Evolutionary conservation across 805 yeast species (phyloP).

Genomic region (Lachancea sp.): DNA sequence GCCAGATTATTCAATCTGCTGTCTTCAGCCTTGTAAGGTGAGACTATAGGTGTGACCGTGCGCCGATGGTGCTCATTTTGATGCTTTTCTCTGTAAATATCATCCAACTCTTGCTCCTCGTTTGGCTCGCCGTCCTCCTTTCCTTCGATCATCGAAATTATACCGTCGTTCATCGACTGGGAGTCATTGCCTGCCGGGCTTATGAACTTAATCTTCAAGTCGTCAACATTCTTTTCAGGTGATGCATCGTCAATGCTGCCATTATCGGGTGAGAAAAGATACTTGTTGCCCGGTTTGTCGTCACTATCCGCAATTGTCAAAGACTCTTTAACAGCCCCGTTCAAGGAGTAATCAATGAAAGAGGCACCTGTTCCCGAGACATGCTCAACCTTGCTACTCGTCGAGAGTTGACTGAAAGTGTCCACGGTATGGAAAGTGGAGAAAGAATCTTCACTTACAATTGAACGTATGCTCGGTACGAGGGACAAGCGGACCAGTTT

Average conservation of each 20-base stretch:
- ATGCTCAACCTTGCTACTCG: background rate
- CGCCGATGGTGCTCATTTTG: constrained; percentile 7
- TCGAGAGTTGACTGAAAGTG: constrained; percentile 6
- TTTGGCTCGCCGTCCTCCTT: constrained; percentile 3
- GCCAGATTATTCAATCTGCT: constrained; percentile 48
- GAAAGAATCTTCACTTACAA: constrained; percentile 20
- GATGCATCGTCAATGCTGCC: constrained; percentile 27
- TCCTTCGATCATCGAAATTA: constrained; percentile 6
- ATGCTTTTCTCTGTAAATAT: background rate
- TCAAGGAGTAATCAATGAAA: background rate
- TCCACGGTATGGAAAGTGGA: constrained; percentile 13
- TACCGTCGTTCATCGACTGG: constrained; percentile 5
- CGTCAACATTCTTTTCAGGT: constrained; percentile 30
- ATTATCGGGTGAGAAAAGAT: constrained; percentile 27
- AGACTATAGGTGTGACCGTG: constrained; percentile 6
- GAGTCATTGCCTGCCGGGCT: constrained; percentile 12
- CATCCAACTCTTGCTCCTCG: constrained; percentile 2
- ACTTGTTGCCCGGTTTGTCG: constrained; percentile 16
- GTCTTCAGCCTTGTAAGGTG: constrained; percentile 5
- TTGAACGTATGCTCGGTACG: constrained; percentile 28
- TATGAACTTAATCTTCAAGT: constrained; percentile 27
- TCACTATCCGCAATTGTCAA: constrained; percentile 1
- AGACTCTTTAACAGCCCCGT: background rate
- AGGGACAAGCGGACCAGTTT: constrained; percentile 14
- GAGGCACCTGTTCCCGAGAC: background rate